Evolutionary conservation across 2,329 filamentous ascomycete genomes (phyloP).

Genomic region (Neurospora sp.): DNA sequence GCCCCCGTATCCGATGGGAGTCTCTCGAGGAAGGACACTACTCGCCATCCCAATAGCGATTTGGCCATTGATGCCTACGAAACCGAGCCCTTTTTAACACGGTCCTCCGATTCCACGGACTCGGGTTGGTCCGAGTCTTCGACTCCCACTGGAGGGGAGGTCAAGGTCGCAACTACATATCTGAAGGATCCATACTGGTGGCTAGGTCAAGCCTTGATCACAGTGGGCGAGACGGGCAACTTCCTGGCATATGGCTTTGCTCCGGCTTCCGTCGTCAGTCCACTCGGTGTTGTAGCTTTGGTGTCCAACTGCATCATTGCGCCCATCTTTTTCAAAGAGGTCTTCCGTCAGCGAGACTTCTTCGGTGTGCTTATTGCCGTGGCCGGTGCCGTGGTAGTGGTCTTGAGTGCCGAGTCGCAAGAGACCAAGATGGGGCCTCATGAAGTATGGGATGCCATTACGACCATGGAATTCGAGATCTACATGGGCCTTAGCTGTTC

Average conservation of each 20-base stretch:
- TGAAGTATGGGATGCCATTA: constrained; percentile 84
- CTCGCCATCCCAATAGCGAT: constrained; percentile 25
- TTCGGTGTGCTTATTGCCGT: constrained; percentile 83
- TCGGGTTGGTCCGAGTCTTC: constrained; percentile 29
- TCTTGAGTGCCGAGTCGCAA: constrained; percentile 78
- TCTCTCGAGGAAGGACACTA: constrained; percentile 8
- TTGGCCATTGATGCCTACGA: constrained; percentile 27
- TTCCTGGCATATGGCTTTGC: constrained; percentile 97
- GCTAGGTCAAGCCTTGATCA: constrained; percentile 87
- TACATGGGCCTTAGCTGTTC: constrained; percentile 70
- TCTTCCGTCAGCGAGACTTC: constrained; percentile 74
- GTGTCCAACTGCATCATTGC: constrained; percentile 97
- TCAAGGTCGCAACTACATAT: constrained; percentile 55
- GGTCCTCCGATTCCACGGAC: constrained; percentile 37
- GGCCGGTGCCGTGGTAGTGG: constrained; percentile 80
- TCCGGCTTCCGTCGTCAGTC: constrained; percentile 93
- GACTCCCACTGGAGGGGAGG: constrained; percentile 13
- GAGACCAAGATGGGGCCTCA: constrained; percentile 86
- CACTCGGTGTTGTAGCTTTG: constrained; percentile 89
- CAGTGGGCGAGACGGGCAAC: constrained; percentile 85
- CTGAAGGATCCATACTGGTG: constrained; percentile 93
- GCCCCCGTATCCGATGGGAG: constrained; percentile 16
- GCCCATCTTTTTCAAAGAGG: constrained; percentile 85
- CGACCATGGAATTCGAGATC: constrained; percentile 78
- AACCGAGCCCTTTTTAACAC: constrained; percentile 43